Evolutionary conservation across 768 basidiomycete genomes (phyloP).

Genomic region (Neoboletus magnificus): DNA sequence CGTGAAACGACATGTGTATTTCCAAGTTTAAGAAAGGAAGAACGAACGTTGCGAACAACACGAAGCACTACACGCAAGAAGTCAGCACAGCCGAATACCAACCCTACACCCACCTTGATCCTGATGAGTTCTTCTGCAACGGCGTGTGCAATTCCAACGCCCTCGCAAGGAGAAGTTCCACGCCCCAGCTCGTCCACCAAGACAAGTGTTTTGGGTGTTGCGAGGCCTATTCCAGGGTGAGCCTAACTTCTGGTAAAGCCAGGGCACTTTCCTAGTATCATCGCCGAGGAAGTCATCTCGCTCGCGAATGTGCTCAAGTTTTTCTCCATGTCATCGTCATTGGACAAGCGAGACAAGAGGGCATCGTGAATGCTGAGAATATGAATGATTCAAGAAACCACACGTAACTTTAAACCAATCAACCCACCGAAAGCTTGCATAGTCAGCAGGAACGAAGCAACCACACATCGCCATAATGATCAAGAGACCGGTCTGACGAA

Average conservation of each 20-base stretch:
- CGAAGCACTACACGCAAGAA: slow-evolving; percentile 55
- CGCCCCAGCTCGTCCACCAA: slow-evolving; percentile 92
- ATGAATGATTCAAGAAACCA: not conserved
- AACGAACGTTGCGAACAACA: slow-evolving; percentile 85
- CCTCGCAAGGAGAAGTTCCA: slow-evolving; percentile 85
- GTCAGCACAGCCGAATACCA: not conserved
- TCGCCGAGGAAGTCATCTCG: slow-evolving; percentile 90
- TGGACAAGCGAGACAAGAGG: slow-evolving; percentile 83
- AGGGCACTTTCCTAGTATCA: slow-evolving; percentile 68
- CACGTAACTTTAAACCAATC: not conserved
- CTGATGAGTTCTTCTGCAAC: slow-evolving; percentile 76
- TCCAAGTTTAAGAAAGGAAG: not conserved
- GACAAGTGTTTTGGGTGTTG: slow-evolving; percentile 67
- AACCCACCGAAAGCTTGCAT: slow-evolving; percentile 77
- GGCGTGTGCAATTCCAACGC: slow-evolving; percentile 77
- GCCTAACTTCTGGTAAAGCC: not conserved
- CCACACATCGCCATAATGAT: slow-evolving; percentile 86
- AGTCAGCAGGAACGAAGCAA: slow-evolving; percentile 91
- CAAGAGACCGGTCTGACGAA: slow-evolving; percentile 83
- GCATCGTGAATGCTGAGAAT: slow-evolving; percentile 69
- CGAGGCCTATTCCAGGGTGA: slow-evolving; percentile 49
- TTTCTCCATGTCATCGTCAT: slow-evolving; percentile 90
- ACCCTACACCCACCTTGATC: slow-evolving; percentile 51
- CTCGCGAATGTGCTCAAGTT: slow-evolving; percentile 91
- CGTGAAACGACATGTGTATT: slow-evolving; percentile 1